Conservation (phyloP, 2,329 filamentous ascomycete genomes). For the Tetracladium maxilliforme region DNA sequence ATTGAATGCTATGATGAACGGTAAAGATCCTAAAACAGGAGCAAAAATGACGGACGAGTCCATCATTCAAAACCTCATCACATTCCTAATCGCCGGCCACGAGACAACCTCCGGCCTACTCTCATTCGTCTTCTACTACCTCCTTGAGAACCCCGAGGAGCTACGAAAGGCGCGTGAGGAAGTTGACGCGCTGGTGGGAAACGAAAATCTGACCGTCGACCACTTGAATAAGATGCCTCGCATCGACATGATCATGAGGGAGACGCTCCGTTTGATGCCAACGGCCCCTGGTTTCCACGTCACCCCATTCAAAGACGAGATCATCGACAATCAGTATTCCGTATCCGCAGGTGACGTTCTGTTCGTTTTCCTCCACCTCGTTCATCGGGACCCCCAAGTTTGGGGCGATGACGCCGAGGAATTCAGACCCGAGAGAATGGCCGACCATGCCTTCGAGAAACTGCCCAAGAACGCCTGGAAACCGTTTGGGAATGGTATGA, state of each 20-base stretch:
- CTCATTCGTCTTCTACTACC: constrained; percentile 29
- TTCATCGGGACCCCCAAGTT: constrained; percentile 46
- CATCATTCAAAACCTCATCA: constrained; percentile 54
- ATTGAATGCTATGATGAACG: constrained; percentile 50
- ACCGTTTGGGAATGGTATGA: constrained; percentile 57
- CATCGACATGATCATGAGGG: constrained; percentile 46
- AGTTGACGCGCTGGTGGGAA: constrained; percentile 30
- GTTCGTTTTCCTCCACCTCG: constrained; percentile 29
- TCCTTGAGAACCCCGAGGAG: constrained; percentile 28
- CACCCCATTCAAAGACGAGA: constrained; percentile 32
- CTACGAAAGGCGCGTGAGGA: constrained; percentile 30
- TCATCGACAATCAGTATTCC: constrained; percentile 19
- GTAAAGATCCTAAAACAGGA: constrained; percentile 49
- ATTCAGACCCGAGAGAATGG: constrained; percentile 57
- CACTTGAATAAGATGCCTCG: constrained; percentile 43
- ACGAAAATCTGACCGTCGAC: constrained; percentile 22
- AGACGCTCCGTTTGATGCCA: constrained; percentile 46
- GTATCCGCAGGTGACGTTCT: constrained; percentile 46
- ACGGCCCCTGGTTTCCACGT: constrained; percentile 42
- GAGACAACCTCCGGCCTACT: constrained; percentile 46
- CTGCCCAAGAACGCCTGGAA: constrained; percentile 50
- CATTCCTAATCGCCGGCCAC: constrained; percentile 53
- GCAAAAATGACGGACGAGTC: constrained; percentile 40
- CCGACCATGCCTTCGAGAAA: constrained; percentile 50
- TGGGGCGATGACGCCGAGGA: constrained; percentile 48